phyloP scores from a whole-genome alignment of 306 rosid genomes.

The Corylus avellana region DNA sequence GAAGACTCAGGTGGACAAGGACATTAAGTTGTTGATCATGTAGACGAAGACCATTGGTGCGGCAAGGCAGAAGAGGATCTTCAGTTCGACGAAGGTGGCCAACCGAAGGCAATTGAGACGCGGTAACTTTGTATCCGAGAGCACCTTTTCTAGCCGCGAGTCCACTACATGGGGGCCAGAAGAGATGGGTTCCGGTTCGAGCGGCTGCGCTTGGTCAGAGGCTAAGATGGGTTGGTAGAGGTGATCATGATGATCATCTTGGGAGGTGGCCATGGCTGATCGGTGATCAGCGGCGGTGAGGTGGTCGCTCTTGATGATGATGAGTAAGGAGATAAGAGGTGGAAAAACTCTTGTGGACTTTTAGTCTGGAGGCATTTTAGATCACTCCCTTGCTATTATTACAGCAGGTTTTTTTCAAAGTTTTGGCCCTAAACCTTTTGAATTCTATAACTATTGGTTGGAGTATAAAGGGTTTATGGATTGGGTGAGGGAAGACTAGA shows the following conservation, averaged over 20 bases:
- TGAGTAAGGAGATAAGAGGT: not conserved
- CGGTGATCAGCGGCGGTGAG: too few relatives aligned
- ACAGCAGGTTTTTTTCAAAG: too few relatives aligned
- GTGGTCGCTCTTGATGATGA: too few relatives aligned
- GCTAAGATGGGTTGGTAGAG: conserved; percentile 25
- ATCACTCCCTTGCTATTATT: too few relatives aligned
- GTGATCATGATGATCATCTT: conserved; percentile 4
- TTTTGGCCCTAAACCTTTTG: too few relatives aligned
- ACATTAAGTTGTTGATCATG: conserved; percentile 62
- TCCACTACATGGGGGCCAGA: not conserved
- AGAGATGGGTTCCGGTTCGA: not conserved
- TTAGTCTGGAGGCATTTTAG: too few relatives aligned
- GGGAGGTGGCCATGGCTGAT: conserved; percentile 32
- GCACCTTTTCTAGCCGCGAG: conserved; percentile 48
- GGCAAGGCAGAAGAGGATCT: conserved; percentile 56
- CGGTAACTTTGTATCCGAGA: conserved; percentile 42
- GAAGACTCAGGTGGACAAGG: conserved; percentile 56
- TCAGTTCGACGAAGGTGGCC: conserved; percentile 68
- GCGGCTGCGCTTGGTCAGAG: conserved; percentile 1
- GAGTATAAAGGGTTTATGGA: too few relatives aligned
- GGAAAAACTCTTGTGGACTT: too few relatives aligned
- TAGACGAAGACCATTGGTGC: conserved; percentile 69
- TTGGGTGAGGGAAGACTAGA: too few relatives aligned
- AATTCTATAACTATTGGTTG: too few relatives aligned
- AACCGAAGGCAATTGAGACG: conserved; percentile 25